Base-by-base conservation (phyloP, 306 rosid genomes). In the Medicago ruthenica region DNA sequence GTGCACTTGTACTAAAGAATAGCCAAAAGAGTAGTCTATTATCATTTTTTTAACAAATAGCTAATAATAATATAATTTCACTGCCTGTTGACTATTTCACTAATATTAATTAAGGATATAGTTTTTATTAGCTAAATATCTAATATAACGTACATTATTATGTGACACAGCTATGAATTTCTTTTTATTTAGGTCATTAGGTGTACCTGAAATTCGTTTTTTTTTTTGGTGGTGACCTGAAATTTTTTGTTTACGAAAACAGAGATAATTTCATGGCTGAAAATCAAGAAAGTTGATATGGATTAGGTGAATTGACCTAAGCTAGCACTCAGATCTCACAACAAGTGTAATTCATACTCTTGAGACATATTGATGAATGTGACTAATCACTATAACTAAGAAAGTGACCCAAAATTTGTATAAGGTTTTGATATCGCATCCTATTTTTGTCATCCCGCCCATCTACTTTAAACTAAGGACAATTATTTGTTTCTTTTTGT, bases 301-400 rank as follows among this genome's bases (percentile, higher is more conserved):
- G 57, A 79, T 81, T 86, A 76, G 86, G 88, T 84, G 84, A 65
- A 57, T 73, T 76, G 69, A 76, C 82, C 54, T 66, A 58, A 39
- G 74, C 79, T 60, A 60, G n/a, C 34, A 64, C 59, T 73, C 76
- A 31, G 20, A 73, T 1, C 41, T 50, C 44, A 14, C 63, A 51
- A 68, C 21, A 45, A 51, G 18, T 62, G 15, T 67, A 67, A 22
- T 67, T 51, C 70, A 70, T 55, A 39, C 44, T 36, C 16, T 45
- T 62, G 40, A 62, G 76, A 51, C 75, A 69, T 48, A 63, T 63
- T 37, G 16, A 15, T 64, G 54, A 64, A n/a, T 63, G 14, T 64
- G 69, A 50, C 82, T 51, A 42, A 41, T 60, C 31, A 44, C 66
- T 77, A 16, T 64, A 9, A 50, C 70, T 41, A 54, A 60, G 76